Percentiles rank a stretch among this genome's conserved stretches.
These are phyloP conservation scores for Mangifera indica DNA, from an alignment of 345 rosid genomes.

Conservation along the genomic window DNA sequence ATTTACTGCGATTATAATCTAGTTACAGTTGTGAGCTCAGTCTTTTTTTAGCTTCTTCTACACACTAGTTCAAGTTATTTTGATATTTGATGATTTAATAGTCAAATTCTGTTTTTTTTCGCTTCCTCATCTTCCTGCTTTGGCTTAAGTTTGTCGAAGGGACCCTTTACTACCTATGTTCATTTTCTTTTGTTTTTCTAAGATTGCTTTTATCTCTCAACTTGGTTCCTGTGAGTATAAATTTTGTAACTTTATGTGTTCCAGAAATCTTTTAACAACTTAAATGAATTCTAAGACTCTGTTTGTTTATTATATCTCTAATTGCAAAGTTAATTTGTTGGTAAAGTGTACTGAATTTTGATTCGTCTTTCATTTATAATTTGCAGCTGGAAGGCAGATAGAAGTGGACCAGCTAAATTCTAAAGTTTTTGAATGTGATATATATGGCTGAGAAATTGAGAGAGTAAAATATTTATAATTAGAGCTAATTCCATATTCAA, in stretches of 20 bases:
- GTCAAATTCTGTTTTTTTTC: not conserved
- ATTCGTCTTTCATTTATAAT: constrained; percentile 5
- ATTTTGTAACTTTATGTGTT: not conserved
- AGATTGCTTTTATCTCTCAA: not conserved
- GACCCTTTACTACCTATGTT: not conserved
- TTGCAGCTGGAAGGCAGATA: constrained; percentile 28
- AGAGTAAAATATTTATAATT: constrained; percentile 23
- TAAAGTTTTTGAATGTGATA: not conserved
- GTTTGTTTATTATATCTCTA: not conserved
- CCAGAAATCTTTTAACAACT: not conserved
- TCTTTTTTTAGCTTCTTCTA: not conserved
- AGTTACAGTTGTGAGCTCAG: not conserved
- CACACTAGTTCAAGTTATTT: not conserved
- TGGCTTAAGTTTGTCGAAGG: not conserved
- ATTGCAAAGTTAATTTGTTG: not conserved
- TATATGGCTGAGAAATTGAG: constrained; percentile 25
- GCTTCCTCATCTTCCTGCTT: not conserved
- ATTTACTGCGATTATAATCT: not conserved
- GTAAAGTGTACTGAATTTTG: not conserved
- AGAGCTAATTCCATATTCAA: not conserved
- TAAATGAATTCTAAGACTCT: no score
- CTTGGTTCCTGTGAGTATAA: not conserved
- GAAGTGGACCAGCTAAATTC: constrained; percentile 28
- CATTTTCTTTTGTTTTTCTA: not conserved
- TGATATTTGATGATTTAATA: not conserved